These are phyloP conservation scores for Verbascum thapsus DNA, from an alignment of 257 asterid species.

Conservation along the genomic window DNA sequence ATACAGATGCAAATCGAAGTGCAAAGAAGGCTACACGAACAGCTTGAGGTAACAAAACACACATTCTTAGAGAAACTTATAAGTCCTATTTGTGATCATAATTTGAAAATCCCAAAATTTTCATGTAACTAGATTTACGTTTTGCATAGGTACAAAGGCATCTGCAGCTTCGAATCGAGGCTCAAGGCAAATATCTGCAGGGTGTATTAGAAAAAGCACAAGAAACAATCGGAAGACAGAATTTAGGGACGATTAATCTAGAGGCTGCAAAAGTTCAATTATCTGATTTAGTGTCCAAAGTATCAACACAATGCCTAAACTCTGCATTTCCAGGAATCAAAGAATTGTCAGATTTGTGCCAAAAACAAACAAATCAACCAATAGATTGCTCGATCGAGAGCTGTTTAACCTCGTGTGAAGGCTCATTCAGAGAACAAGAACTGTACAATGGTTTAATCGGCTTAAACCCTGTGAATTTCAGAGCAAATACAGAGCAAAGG, in stretches of 20 bases:
- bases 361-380: slow-evolving; percentile 51
- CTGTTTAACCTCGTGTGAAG: slow-evolving; percentile 67
- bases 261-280: slow-evolving; percentile 76
- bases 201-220: slow-evolving; percentile 86
- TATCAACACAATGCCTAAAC: slow-evolving; percentile 62
- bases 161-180: slow-evolving; percentile 80
- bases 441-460: slow-evolving; percentile 46
- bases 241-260: slow-evolving; percentile 54
- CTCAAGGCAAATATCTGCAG: slow-evolving; percentile 81
- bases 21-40: slow-evolving; percentile 75
- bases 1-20: slow-evolving; percentile 79
- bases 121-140: slow-evolving; percentile 1
- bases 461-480: slow-evolving; percentile 35
- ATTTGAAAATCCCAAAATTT: neutral
- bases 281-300: slow-evolving; percentile 68
- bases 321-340: slow-evolving; percentile 54
- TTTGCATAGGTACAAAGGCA: slow-evolving; percentile 74
- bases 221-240: slow-evolving; percentile 79
- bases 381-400: slow-evolving; percentile 67
- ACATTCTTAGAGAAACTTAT: neutral
- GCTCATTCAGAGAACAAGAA: slow-evolving; percentile 52
- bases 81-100: neutral
- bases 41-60: slow-evolving; percentile 61
- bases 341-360: slow-evolving; percentile 46
- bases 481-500: slow-evolving; percentile 33